Evolutionary conservation across 768 basidiomycete genomes (phyloP).

Genomic region (Exsudoporus frostii): DNA sequence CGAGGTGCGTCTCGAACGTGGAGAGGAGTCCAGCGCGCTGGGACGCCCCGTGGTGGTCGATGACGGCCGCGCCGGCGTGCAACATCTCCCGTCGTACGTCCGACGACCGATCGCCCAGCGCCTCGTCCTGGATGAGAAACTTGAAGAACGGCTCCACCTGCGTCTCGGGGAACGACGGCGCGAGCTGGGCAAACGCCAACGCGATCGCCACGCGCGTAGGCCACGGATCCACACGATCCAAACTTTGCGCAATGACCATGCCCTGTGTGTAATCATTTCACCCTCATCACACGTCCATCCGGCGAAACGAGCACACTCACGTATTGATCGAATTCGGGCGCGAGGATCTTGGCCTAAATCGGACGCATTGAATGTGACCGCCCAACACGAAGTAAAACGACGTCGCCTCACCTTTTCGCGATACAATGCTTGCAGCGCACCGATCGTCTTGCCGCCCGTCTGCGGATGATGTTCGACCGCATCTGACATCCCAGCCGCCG

Average conservation of each 20-base stretch:
- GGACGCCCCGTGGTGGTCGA: slow-evolving; percentile 78
- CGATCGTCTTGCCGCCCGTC: slow-evolving; percentile 44
- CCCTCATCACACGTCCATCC: neutral
- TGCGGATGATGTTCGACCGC: slow-evolving; percentile 73
- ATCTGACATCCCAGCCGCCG: slow-evolving; percentile 71
- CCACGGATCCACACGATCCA: slow-evolving; percentile 92
- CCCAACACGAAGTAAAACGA: neutral
- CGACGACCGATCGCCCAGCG: slow-evolving; percentile 78
- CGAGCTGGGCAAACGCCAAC: slow-evolving; percentile 60
- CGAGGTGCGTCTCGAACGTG: slow-evolving; percentile 79
- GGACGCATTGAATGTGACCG: neutral
- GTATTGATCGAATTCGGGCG: slow-evolving; percentile 92
- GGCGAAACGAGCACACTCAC: slow-evolving; percentile 42
- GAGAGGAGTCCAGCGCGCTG: slow-evolving; percentile 71
- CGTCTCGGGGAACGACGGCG: slow-evolving; percentile 58
- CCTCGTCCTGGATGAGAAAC: slow-evolving; percentile 83
- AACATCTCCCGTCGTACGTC: slow-evolving; percentile 88
- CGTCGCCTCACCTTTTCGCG: slow-evolving; percentile 65
- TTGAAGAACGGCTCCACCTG: slow-evolving; percentile 72
- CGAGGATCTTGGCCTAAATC: slow-evolving; percentile 74
- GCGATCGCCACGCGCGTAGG: slow-evolving; percentile 74
- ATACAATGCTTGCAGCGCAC: slow-evolving; percentile 66
- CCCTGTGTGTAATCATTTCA: slow-evolving; percentile 48
- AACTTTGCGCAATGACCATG: slow-evolving; percentile 84
- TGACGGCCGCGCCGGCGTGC: slow-evolving; percentile 73